phyloP scores from a whole-genome alignment of 129 eudicot genomes.

The Arctium minus region DNA sequence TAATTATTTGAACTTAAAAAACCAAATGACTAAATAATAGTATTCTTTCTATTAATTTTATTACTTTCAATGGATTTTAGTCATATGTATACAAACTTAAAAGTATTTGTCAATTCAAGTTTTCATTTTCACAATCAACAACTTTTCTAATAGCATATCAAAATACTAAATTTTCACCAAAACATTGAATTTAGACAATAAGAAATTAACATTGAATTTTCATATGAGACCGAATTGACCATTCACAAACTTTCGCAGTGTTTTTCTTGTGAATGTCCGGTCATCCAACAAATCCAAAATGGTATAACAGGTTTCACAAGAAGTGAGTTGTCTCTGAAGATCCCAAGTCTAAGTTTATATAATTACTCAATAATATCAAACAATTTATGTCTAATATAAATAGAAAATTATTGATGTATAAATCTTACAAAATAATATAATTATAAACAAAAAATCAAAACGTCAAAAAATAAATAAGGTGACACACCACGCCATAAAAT shows the following conservation, averaged over 20 bases:
- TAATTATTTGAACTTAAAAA: too few relatives aligned
- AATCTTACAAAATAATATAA: too few relatives aligned
- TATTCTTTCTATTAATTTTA: too few relatives aligned
- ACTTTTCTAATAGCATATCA: background rate
- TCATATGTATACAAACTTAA: too few relatives aligned
- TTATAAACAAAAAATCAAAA: too few relatives aligned
- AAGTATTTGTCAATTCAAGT: too few relatives aligned
- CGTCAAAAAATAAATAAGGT: too few relatives aligned
- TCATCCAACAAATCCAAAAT: background rate
- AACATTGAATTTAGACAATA: background rate
- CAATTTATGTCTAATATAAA: background rate
- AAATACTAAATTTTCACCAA: background rate
- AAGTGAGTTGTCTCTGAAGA: too few relatives aligned
- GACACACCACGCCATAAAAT: too few relatives aligned
- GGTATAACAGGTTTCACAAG: background rate
- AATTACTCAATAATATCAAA: too few relatives aligned
- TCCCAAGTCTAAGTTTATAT: background rate
- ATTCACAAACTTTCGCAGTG: background rate
- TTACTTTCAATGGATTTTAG: too few relatives aligned
- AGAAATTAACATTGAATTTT: background rate
- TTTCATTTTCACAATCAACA: background rate
- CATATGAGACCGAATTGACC: background rate
- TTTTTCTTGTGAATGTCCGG: background rate
- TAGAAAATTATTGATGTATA: background rate
- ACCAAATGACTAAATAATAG: too few relatives aligned